Evolutionary conservation across 148 eudicot genomes (phyloP), one percentile per base, ranked within the genome.

Genomic region (Oxyria digyna): DNA sequence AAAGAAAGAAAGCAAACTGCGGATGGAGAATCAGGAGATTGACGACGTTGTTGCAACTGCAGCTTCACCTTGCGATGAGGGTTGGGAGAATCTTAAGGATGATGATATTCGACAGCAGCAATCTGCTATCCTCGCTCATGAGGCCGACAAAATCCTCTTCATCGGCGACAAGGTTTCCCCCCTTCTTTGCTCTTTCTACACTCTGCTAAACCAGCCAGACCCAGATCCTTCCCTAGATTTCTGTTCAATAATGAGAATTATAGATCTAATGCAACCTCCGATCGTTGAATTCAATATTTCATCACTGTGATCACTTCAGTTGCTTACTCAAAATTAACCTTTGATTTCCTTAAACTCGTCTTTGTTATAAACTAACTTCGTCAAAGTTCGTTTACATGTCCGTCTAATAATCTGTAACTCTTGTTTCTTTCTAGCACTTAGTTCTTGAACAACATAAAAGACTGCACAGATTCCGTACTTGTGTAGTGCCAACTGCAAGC

Each of bases 61-160:
- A 32, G 9, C 72, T 14, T 8, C 72, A 69, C 73, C 20, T 23
- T 24, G 31, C 18, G 73, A 8, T 35, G 62, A 77, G 52, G 82
- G 87, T 48, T 89, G 97, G 97, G 78, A 72, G 69, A 82, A 78
- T 72, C 74, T 72, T 33, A 87, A 74, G 81, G 97, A 89, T 43
- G 87, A 84, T 67, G 97, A 88, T 21, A 84, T 85, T 74, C 85
- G 88, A 87, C 83, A 83, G 74, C 95, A 93, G 74, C 96, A 93
- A 69, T 81, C 91, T 55, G 85, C 83, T n/a, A 89, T 89, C 74
- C 80, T 55, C 18, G 90, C 84, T 26, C 87, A 71, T 57, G 90
- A 87, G 73, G 86, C 95, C 69, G 81, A 73, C 78, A 89, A 86
- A 73, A 49, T 85, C 74, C 90, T 83, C 4, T 85, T 81, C 67